Base-by-base conservation (phyloP, 1,139 yeast species). In the Candida sp. region DNA sequence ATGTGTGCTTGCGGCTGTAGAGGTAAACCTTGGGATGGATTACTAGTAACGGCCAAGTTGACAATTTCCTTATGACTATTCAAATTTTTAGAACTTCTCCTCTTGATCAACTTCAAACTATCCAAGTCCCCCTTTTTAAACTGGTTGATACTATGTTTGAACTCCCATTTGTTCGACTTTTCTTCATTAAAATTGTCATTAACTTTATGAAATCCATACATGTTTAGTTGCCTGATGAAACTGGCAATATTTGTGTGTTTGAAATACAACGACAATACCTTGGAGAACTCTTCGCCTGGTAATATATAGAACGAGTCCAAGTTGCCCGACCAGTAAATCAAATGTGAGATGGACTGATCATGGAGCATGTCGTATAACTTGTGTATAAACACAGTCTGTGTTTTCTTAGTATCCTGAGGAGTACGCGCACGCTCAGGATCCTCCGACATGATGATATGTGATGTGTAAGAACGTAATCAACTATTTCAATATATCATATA, bases 181-280 rank as follows among this genome's bases (percentile, higher is more conserved):
- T 42, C 50, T 12, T 52, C 51, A 52, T 48, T 62, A 68, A 47
- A 64, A 39, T 64, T 60, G 44, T 70, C 76, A 53, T 70, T 73
- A 15, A 84, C 88, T 60, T 85, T 85, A 58, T 85, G 91, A 61
- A 84, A 84, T 7, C 89, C 93, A 57, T 85, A 85, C 88, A 85
- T 85, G 62, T 85, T 86, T 46, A 85, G 58, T 55, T 85, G 93
- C 44, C 93, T 74, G 23, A 85, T 87, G 60, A 85, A 85, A n/a
- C 87, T 81, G 1, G 91, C 87, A 42, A 84, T 84, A 56, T 85
- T 85, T 35, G 88, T 83, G 59, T 85, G 93, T 57, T 85, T 85
- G 64, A 85, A 85, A 61, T 83, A 85, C 42, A 73, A 78, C 40
- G 86, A 77, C 49, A 85, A 64, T 22, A 81, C 78, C 54, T 75